These are phyloP conservation scores for Oryza rufipogon DNA, from an alignment of 176 grass and related monocot species.

Conservation along the genomic window DNA sequence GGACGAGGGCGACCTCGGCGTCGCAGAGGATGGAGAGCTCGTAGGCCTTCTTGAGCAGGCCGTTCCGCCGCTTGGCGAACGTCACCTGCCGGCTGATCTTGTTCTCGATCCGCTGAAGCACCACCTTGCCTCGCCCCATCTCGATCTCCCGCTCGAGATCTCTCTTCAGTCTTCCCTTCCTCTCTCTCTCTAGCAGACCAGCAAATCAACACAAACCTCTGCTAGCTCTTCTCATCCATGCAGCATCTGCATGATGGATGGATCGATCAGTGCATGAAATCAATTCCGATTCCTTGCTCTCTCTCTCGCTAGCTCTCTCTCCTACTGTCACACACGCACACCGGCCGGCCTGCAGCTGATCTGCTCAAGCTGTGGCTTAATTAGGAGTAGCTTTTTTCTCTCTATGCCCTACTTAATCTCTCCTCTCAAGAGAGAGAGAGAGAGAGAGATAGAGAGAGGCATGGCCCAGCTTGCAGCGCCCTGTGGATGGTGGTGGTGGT, in stretches of 20 bases:
- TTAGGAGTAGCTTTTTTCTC: not conserved
- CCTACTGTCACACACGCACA: not conserved
- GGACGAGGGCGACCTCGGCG: constrained; percentile 72
- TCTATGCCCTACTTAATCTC: not conserved
- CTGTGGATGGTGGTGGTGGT: not conserved
- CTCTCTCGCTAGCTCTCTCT: not conserved
- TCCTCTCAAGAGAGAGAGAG: not conserved
- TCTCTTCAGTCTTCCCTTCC: not conserved
- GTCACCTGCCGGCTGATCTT: constrained; percentile 93
- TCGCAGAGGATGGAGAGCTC: constrained; percentile 87
- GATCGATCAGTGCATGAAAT: constrained; percentile 20
- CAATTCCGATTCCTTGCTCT: not conserved
- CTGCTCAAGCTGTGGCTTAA: not conserved
- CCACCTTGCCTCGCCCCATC: constrained; percentile 83
- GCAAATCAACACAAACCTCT: not conserved
- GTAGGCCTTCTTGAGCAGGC: constrained; percentile 88
- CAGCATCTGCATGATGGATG: not conserved
- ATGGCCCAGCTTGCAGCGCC: not conserved
- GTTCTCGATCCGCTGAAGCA: constrained; percentile 91
- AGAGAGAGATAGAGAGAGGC: no score
- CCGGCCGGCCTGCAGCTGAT: not conserved
- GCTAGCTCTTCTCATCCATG: not conserved
- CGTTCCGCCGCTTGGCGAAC: constrained; percentile 80
- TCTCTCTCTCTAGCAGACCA: not conserved
- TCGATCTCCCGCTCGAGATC: not conserved